A percentile compares a stretch with the other conserved stretches of the same genome.
These are phyloP conservation scores for Talaromyces sp. DNA, from an alignment of 2,329 filamentous ascomycete species.

Conservation along the genomic window DNA sequence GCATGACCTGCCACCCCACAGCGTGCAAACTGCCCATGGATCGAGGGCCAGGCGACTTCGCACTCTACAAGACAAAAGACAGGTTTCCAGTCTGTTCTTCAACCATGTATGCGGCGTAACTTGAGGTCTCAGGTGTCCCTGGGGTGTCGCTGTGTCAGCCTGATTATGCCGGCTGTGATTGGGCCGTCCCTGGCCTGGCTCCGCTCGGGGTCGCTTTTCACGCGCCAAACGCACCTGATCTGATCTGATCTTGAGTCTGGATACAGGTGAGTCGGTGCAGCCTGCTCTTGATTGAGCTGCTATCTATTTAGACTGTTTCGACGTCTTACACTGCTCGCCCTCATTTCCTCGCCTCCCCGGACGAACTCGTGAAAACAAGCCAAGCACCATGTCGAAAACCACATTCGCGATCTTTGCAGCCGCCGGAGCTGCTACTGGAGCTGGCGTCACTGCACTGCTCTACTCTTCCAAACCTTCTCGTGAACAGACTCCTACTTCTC, in stretches of 20 bases:
- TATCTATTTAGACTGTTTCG: neutral
- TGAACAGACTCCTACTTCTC: conserved; percentile 36
- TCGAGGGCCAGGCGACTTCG: neutral
- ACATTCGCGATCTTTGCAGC: conserved; percentile 72
- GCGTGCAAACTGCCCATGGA: neutral
- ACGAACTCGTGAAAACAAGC: neutral
- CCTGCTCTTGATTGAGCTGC: neutral
- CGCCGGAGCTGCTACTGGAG: conserved; percentile 70
- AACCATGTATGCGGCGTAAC: neutral
- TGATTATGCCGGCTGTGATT: conserved; percentile 7
- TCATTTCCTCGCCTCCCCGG: neutral
- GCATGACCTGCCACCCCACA: neutral
- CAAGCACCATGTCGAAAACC: conserved; percentile 66
- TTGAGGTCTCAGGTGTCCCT: no score
- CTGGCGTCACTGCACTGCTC: conserved; percentile 65
- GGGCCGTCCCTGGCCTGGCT: neutral
- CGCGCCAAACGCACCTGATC: conserved; percentile 7
- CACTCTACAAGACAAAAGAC: neutral
- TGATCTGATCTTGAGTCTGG: neutral
- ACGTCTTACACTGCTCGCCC: neutral
- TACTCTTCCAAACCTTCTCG: conserved; percentile 58
- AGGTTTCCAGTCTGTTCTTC: neutral
- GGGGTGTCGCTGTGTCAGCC: neutral
- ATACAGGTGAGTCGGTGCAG: neutral
- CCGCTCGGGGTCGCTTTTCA: conserved; percentile 4